Evolutionary conservation across 305 asterid genomes (phyloP).

Genomic region (Solanum hybrid): DNA sequence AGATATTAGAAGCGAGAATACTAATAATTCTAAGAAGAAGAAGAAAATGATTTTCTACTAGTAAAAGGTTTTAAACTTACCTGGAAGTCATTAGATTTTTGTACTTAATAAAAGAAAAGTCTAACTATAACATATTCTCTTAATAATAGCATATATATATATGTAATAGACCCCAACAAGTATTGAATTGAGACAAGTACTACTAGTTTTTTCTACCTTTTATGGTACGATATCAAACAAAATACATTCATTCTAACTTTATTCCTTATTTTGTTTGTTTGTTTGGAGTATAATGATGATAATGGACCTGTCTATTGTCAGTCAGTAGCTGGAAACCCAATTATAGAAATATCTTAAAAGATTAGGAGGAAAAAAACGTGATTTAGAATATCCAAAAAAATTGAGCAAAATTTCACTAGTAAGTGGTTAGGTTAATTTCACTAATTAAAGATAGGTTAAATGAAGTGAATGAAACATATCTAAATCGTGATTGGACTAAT

Average conservation of each 20-base stretch:
- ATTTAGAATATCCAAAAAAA: not conserved
- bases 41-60: not conserved
- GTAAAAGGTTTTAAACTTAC: not conserved
- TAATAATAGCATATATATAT: not conserved
- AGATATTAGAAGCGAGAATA: not conserved
- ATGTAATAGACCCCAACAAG: not conserved
- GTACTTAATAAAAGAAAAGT: not conserved
- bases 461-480: not conserved
- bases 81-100: not conserved
- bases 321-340: not conserved
- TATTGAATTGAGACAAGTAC: not conserved
- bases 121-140: not conserved
- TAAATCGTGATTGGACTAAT: not conserved
- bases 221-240: not conserved
- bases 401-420: not conserved
- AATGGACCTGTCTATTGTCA: not conserved
- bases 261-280: not conserved
- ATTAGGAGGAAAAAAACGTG: not conserved
- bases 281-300: not conserved
- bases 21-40: not conserved
- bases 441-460: not conserved
- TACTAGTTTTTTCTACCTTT: not conserved
- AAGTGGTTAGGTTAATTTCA: not conserved
- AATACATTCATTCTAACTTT: not conserved
- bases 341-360: not conserved